Percentiles rank a stretch among this genome's conserved stretches.
phyloP scores from a whole-genome alignment of 192 early-diverging fungal species.

The Coemansia pectinata region DNA sequence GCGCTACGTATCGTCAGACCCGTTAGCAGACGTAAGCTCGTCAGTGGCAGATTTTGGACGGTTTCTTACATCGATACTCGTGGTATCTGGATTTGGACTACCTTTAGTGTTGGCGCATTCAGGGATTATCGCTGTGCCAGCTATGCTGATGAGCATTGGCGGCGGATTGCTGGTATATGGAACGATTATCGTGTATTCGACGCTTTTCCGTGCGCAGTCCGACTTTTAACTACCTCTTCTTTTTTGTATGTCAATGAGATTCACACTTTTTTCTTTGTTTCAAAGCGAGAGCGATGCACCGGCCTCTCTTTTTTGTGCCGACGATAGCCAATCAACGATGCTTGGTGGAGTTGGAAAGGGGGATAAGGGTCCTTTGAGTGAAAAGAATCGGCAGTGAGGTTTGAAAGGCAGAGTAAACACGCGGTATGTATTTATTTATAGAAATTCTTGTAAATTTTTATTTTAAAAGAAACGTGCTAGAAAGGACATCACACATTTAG shows the following conservation, averaged over 20 bases:
- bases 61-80: slow-evolving; percentile 89
- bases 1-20: slow-evolving; percentile 68
- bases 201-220: slow-evolving; percentile 42
- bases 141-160: slow-evolving; percentile 87
- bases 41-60: slow-evolving; percentile 67
- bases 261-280: not conserved
- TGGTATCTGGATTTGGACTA: slow-evolving; percentile 87
- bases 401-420: not conserved
- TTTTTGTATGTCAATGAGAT: not conserved
- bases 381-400: not conserved
- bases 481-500: not conserved
- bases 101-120: slow-evolving; percentile 83
- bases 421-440: not conserved
- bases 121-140: slow-evolving; percentile 72
- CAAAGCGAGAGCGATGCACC: not conserved
- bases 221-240: slow-evolving; percentile 32
- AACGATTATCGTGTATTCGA: slow-evolving; percentile 69
- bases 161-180: slow-evolving; percentile 94
- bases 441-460: not conserved
- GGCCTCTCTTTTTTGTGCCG: not conserved
- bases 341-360: not conserved
- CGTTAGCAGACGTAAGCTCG: slow-evolving; percentile 66
- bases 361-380: not conserved
- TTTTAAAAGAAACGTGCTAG: not conserved
- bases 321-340: not conserved